These are phyloP conservation scores for Musa acuminata DNA, from an alignment of 176 grass and related monocot genomes.

Conservation along the genomic window DNA sequence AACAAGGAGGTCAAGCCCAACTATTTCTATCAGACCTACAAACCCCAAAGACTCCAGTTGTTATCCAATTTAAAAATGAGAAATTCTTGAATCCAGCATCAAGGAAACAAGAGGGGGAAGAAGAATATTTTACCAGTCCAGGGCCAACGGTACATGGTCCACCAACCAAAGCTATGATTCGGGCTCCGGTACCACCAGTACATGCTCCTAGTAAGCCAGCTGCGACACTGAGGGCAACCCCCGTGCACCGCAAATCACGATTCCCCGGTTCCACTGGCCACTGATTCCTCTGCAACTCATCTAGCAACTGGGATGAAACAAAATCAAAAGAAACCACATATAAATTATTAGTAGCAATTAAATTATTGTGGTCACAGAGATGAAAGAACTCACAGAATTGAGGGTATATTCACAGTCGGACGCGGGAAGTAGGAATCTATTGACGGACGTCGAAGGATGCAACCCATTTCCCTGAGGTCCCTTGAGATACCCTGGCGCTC, in stretches of 20 bases:
- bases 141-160: conserved; percentile 88
- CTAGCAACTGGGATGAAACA: conserved; percentile 52
- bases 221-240: conserved; percentile 81
- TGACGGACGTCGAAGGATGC: conserved; percentile 46
- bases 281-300: conserved; percentile 82
- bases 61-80: neutral
- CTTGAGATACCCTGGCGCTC: conserved; percentile 43
- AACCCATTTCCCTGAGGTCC: conserved; percentile 49
- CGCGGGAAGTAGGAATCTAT: conserved; percentile 77
- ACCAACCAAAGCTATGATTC: conserved; percentile 76
- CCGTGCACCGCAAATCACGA: conserved; percentile 73
- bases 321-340: neutral
- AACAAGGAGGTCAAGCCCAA: too few species aligned
- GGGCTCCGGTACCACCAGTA: conserved; percentile 76
- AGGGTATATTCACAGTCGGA: conserved; percentile 82
- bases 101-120: neutral
- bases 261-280: conserved; percentile 75
- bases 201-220: conserved; percentile 88
- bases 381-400: conserved; percentile 54
- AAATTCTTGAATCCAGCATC: neutral
- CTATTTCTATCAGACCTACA: too few species aligned
- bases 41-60: too few species aligned
- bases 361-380: neutral
- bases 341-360: neutral
- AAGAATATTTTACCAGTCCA: conserved; percentile 68